Base-by-base conservation (phyloP, 495 filamentous ascomycete genomes). In the Aspergillus incahuasiensis region DNA sequence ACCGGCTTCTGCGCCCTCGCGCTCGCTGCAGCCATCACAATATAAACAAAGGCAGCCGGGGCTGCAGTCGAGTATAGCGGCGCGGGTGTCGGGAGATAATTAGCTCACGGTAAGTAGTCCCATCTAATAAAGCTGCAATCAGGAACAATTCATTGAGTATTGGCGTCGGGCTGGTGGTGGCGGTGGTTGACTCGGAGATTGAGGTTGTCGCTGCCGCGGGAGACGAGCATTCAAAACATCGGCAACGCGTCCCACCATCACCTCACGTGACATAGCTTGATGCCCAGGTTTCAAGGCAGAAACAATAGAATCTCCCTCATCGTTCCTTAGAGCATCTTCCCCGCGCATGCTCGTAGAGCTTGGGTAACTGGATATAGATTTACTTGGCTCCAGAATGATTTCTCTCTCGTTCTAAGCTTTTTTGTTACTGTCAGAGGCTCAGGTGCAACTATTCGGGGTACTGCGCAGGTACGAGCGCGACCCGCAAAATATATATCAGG, bases 1-100 rank as follows among this genome's bases (percentile, higher is more conserved):
- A 89, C 76, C 43, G 80, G 67, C 67, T 77, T 73, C 52, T 78
- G 74, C 58, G 71, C 72, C 68, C 74, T 71, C 57, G 74, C 67
- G 58, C 74, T 64, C 55, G 70, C 59, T 42, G 74, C 64, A 49
- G 79, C 74, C 80, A 82, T 83, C 57, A 49, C 52, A 54, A 68
- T 66, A 70, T 72, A 71, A 73, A 74, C 68, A 74, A 74, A 61
- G 58, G 62, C 63, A 65, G 56, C 52, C 52, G 48, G 46, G 41
- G 32, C 15, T 41, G 49, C 32, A 46, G 45, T 13, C 43, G 40
- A 1, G 50, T 46, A 9, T 25, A 55, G 52, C 28, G 41, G 22
- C 16, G 19, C 28, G 39, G 19, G 39, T 35, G n/a, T 40, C 13
- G 22, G 18, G 22, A 9, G n/a, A 48, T 25, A 25, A 35, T 34